Conservation (phyloP, 2,329 filamentous ascomycete genomes). For the Aureobasidium uvarum region DNA sequence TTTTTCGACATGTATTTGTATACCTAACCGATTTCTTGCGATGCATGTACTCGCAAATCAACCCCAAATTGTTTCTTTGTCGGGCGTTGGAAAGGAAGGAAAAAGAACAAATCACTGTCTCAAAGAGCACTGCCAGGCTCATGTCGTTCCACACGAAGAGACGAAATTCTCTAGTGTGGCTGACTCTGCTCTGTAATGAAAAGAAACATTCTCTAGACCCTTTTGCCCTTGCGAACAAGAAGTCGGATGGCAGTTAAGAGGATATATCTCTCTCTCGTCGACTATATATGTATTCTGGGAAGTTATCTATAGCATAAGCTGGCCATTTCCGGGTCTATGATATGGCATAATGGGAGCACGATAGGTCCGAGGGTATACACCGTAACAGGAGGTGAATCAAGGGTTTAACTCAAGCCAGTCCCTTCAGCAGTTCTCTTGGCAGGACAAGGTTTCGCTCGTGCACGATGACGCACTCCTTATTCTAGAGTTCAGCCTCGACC, state of each 20-base stretch:
- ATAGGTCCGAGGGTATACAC: no score
- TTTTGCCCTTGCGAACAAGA: neutral
- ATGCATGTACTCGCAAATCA: conserved; percentile 1
- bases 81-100: conserved; percentile 7
- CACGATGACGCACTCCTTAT: neutral
- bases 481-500: neutral
- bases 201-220: neutral
- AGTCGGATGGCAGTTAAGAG: conserved; percentile 30
- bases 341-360: neutral
- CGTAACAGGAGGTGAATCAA: neutral
- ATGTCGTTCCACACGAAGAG: neutral
- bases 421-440: conserved; percentile 12
- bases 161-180: neutral
- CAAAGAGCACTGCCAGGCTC: conserved; percentile 4
- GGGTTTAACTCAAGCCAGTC: neutral
- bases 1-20: conserved; percentile 13
- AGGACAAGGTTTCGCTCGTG: conserved; percentile 5
- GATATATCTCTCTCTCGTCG: neutral
- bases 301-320: no score
- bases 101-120: neutral
- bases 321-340: neutral
- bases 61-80: neutral
- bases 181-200: conserved; percentile 3
- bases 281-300: neutral
- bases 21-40: neutral